Evolutionary conservation across 2,329 filamentous ascomycete genomes (phyloP).

Genomic region (Aspergillus tamarii): DNA sequence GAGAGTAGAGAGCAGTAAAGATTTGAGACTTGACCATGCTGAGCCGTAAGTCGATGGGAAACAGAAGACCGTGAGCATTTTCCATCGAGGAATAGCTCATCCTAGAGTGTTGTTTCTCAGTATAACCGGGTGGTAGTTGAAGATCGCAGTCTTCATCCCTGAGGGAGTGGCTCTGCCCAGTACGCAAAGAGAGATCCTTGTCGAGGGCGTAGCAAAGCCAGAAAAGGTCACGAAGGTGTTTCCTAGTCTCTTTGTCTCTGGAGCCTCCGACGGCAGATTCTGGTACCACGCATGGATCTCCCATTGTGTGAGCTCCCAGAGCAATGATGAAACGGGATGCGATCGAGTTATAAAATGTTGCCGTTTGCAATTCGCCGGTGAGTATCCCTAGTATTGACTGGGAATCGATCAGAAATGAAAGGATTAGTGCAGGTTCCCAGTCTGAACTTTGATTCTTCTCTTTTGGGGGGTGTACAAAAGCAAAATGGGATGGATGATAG

Average conservation of each 20-base stretch:
- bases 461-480: background rate
- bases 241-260: background rate
- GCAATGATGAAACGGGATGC: background rate
- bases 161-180: slow-evolving; percentile 53
- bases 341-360: background rate
- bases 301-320: background rate
- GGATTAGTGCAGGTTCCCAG: background rate
- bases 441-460: background rate
- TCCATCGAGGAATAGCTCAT: background rate
- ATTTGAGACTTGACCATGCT: slow-evolving; percentile 53
- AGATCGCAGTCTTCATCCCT: slow-evolving; percentile 53
- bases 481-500: background rate
- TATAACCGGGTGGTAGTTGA: slow-evolving; percentile 38
- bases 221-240: slow-evolving; percentile 42
- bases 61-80: slow-evolving; percentile 20
- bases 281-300: background rate
- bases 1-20: slow-evolving; percentile 50
- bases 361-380: background rate
- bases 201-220: slow-evolving; percentile 56
- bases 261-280: background rate
- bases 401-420: background rate
- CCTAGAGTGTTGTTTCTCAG: background rate
- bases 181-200: slow-evolving; percentile 54
- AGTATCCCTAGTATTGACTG: background rate
- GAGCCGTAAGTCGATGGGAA: slow-evolving; percentile 49